phyloP scores from a whole-genome alignment of 2,329 filamentous ascomycete genomes.

The Metarhizium humberi region DNA sequence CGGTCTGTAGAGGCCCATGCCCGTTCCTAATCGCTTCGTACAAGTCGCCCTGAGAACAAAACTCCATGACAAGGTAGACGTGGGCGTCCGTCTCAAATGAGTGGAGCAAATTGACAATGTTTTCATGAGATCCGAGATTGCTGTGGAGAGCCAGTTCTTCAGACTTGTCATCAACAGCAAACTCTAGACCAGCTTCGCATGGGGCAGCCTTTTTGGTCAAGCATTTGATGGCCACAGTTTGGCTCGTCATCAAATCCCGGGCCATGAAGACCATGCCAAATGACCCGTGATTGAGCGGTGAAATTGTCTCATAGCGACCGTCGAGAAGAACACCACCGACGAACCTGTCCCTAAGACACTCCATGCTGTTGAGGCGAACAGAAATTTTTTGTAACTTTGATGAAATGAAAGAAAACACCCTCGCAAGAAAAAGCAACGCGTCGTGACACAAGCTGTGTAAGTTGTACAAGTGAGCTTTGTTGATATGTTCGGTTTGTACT shows the following conservation, averaged over 20 bases:
- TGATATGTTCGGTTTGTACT: constrained; percentile 8
- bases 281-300: constrained; percentile 94
- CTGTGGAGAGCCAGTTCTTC: constrained; percentile 75
- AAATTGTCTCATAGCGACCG: constrained; percentile 83
- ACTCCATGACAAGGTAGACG: constrained; percentile 87
- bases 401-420: constrained; percentile 9
- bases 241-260: constrained; percentile 64
- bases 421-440: constrained; percentile 7
- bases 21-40: constrained; percentile 93
- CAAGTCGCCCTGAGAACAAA: constrained; percentile 87
- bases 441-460: constrained; percentile 13
- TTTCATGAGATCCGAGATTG: constrained; percentile 68
- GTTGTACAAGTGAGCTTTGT: constrained; percentile 18
- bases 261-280: constrained; percentile 98
- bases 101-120: constrained; percentile 81
- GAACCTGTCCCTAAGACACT: constrained; percentile 81
- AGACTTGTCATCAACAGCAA: constrained; percentile 72
- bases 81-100: constrained; percentile 90
- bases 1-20: constrained; percentile 83
- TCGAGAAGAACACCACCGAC: constrained; percentile 70
- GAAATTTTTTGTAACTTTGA: constrained; percentile 10
- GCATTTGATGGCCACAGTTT: constrained; percentile 92
- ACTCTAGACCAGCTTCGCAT: constrained; percentile 49
- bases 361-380: constrained; percentile 40
- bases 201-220: constrained; percentile 71